Conservation (phyloP, 2,329 filamentous ascomycete genomes). For the Aureobasidium sp. region DNA sequence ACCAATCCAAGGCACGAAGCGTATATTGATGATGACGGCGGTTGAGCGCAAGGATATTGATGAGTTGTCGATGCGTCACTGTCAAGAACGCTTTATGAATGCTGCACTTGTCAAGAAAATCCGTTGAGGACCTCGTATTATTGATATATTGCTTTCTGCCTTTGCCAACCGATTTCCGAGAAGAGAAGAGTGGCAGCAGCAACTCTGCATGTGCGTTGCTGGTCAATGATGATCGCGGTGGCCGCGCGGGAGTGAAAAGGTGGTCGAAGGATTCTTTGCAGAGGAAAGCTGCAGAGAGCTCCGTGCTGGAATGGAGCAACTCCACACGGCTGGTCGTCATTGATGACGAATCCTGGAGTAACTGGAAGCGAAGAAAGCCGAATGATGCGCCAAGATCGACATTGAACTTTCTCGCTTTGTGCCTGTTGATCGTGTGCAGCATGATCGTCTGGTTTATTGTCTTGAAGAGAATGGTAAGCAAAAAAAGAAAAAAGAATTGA, state of each 20-base stretch:
- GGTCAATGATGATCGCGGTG: constrained; percentile 2
- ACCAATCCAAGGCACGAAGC: too few species aligned
- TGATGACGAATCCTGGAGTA: constrained; percentile 1
- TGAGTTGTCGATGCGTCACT: neutral
- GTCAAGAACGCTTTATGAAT: neutral
- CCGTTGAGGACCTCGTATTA: constrained; percentile 11
- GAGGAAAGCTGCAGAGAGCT: neutral
- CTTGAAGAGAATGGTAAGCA: neutral
- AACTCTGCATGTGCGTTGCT: neutral
- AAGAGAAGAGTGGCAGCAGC: too few species aligned
- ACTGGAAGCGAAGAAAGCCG: neutral
- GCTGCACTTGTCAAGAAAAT: neutral
- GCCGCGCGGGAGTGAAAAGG: neutral
- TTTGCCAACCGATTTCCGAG: neutral
- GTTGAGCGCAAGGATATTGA: neutral
- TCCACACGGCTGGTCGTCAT: constrained; percentile 6
- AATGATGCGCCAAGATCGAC: neutral
- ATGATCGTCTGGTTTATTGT: constrained; percentile 6
- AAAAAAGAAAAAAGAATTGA: neutral
- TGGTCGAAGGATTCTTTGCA: neutral
- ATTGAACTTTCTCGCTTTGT: neutral
- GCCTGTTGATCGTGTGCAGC: neutral
- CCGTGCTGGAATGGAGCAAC: constrained; percentile 2
- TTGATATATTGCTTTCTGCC: constrained; percentile 1
- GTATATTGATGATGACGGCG: neutral